Evolutionary conservation across 345 rosid genomes (phyloP), one percentile per base, ranked within the genome.

Genomic region (Anastatica hierochuntica): DNA sequence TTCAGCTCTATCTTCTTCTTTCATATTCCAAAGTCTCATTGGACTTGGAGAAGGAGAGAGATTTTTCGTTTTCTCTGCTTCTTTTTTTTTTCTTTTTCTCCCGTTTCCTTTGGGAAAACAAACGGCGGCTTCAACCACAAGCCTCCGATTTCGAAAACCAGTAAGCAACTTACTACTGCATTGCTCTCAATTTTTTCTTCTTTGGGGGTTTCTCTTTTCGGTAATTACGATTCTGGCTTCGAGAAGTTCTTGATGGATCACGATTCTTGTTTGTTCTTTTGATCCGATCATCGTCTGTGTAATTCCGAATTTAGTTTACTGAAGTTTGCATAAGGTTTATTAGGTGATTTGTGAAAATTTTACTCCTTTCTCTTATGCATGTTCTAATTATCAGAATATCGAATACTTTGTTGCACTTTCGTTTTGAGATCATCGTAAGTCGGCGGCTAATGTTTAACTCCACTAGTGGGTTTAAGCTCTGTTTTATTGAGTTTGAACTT

Each of bases 71-170:
- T 56, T 17, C 50, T 42, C 57, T 65, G 37, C 38, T 56, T 33
- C 24, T 26, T 38, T 26, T 6, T 9, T 18, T n/a, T 5, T 30
- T n/a, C 16, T 18, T 42, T 46, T 30, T 33, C 33, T 29, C 29
- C 52, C 53, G 51, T 50, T 43, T 34, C 34, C 59, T 57, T 23
- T 35, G 60, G 48, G 49, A 37, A 52, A 18, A 36, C 43, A 66
- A 58, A 56, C 65, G 70, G 53, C 70, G 70, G 59, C 70, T 66
- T 52, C 56, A n/a, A 15, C 26, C 3, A 8, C 24, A 63, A 36
- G 64, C 60, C 64, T 51, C 60, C 70, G 54, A 44, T n/a, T 57
- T 48, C 53, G 1, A 24, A 58, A 57, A 48, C 33, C 24, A 33
- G 64, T 66, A 57, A 66, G 64, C 4, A 51, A 51, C 2, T 36